Conservation (phyloP, 139 green algal genomes). For the Marvania coccoides region DNA sequence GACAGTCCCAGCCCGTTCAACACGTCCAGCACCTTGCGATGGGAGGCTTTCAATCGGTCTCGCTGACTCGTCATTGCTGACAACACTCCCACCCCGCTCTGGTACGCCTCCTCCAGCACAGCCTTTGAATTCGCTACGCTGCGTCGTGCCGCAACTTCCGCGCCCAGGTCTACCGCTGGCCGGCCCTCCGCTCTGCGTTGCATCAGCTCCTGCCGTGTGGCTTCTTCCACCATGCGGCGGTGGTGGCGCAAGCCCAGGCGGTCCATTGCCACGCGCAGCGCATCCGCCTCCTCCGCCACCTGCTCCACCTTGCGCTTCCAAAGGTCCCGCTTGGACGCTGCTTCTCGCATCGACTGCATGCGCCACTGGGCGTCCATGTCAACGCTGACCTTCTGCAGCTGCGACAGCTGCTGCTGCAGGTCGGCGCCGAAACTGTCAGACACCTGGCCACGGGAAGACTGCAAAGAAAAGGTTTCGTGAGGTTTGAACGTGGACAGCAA, state of each 20-base stretch:
- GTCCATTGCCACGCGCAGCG: conserved; percentile 36
- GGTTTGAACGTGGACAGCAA: too few species aligned
- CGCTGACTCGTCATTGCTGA: conserved; percentile 61
- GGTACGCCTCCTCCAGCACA: conserved; percentile 68
- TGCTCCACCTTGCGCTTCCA: conserved; percentile 81
- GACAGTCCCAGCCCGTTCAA: conserved; percentile 78
- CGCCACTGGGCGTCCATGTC: conserved; percentile 76
- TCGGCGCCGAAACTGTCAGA: conserved; percentile 23
- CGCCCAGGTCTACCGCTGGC: conserved; percentile 34
- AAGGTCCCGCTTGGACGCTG: conserved; percentile 45
- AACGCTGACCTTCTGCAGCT: conserved; percentile 58
- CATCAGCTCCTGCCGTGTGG: conserved; percentile 68
- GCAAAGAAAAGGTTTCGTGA: not conserved
- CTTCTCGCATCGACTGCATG: conserved; percentile 68
- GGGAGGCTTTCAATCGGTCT: conserved; percentile 75
- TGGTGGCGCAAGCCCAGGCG: conserved; percentile 17
- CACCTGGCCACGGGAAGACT: conserved; percentile 3
- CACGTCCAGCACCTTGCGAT: conserved; percentile 77
- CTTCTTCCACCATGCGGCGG: conserved; percentile 33
- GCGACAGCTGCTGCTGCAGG: conserved; percentile 43
- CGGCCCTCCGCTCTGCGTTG: conserved; percentile 19
- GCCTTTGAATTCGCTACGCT: conserved; percentile 50
- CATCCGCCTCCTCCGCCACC: conserved; percentile 66
- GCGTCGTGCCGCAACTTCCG: conserved; percentile 39
- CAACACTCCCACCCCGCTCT: conserved; percentile 63